Conservation (phyloP, 257 asterid genomes). For the Agastache rugosa region DNA sequence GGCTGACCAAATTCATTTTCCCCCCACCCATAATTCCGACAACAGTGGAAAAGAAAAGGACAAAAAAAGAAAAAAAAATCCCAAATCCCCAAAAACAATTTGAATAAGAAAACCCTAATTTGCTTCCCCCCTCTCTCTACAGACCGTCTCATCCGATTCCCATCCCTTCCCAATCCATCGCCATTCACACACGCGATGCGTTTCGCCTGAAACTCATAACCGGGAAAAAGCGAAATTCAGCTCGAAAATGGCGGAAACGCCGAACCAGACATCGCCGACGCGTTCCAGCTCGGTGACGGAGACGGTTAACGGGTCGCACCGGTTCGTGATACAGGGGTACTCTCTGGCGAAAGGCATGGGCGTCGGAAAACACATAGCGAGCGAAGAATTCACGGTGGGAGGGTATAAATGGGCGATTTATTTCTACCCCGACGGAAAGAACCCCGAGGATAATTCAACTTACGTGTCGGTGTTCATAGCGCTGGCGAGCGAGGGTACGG, state of each 20-base stretch:
- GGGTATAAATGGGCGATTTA: constrained; percentile 87
- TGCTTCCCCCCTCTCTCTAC: neutral
- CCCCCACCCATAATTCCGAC: neutral
- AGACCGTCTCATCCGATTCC: constrained; percentile 27
- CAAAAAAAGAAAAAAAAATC: neutral
- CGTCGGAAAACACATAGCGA: constrained; percentile 76
- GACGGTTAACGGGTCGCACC: constrained; percentile 81
- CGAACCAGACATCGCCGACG: constrained; percentile 55
- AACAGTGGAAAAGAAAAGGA: neutral
- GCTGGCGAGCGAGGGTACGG: constrained; percentile 82
- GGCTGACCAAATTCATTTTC: neutral
- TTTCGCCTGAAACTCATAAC: neutral
- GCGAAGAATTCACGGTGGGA: constrained; percentile 80
- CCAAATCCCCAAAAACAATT: constrained; percentile 27
- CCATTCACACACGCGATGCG: constrained; percentile 6
- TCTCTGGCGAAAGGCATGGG: constrained; percentile 87
- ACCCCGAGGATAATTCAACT: constrained; percentile 72
- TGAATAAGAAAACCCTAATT: constrained; percentile 31
- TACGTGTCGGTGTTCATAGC: constrained; percentile 85
- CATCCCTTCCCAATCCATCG: constrained; percentile 27
- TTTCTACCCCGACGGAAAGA: constrained; percentile 83
- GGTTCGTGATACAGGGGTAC: constrained; percentile 74
- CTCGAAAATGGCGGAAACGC: constrained; percentile 44
- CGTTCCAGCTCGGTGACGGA: constrained; percentile 77
- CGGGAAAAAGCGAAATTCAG: neutral